Evolutionary conservation across 2,329 filamentous ascomycete genomes (phyloP).

Genomic region (Madurella fahalii): DNA sequence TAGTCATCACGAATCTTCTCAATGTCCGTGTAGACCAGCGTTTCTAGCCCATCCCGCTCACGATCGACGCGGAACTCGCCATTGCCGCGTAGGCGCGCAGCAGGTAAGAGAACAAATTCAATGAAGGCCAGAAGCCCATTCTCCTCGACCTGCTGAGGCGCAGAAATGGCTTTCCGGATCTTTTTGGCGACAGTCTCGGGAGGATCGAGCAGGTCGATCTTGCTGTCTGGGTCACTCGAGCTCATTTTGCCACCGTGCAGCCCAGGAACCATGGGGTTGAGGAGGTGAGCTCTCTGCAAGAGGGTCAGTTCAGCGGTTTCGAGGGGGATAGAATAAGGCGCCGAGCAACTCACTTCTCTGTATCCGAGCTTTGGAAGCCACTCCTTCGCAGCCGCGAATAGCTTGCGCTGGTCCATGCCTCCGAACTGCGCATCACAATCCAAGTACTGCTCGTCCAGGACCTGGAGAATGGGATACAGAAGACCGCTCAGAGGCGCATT

Average conservation of each 20-base stretch:
- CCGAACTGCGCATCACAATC: constrained; percentile 87
- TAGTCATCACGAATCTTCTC: constrained; percentile 77
- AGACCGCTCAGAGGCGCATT: constrained; percentile 71
- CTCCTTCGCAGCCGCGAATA: constrained; percentile 82
- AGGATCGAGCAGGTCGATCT: constrained; percentile 87
- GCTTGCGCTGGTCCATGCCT: constrained; percentile 81
- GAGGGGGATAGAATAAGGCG: constrained; percentile 6
- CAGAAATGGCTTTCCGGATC: constrained; percentile 77
- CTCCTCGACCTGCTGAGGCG: constrained; percentile 70
- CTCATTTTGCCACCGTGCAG: constrained; percentile 84
- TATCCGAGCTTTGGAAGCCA: constrained; percentile 83
- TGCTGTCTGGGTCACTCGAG: constrained; percentile 70
- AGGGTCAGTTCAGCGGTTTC: background rate
- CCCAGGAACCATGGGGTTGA: constrained; percentile 78
- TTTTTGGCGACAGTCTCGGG: constrained; percentile 75
- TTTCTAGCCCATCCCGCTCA: constrained; percentile 60
- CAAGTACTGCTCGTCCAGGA: constrained; percentile 85
- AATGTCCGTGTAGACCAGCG: constrained; percentile 75
- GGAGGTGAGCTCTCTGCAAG: constrained; percentile 49
- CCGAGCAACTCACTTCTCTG: constrained; percentile 43
- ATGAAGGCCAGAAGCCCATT: constrained; percentile 87
- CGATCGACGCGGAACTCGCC: constrained; percentile 66
- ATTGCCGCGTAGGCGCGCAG: constrained; percentile 58
- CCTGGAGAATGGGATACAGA: constrained; percentile 84
- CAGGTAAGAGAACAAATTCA: constrained; percentile 81